A percentile compares a stretch with the other conserved stretches of the same genome.
These are phyloP conservation scores for Roridomyces roridus DNA, from an alignment of 768 basidiomycete genomes.

Conservation along the genomic window DNA sequence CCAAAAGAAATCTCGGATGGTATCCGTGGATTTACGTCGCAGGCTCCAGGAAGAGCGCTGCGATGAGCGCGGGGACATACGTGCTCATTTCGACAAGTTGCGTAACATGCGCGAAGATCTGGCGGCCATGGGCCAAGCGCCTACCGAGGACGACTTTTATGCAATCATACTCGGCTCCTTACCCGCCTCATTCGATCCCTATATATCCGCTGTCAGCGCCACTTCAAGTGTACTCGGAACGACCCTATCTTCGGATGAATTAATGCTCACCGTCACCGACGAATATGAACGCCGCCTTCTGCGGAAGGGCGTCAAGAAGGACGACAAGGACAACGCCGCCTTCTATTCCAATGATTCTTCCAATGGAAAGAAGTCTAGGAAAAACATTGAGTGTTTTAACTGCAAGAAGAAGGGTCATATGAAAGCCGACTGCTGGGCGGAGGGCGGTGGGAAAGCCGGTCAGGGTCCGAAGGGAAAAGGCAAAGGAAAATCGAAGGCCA, in stretches of 20 bases:
- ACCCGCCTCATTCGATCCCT: conserved; percentile 38
- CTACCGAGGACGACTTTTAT: conserved; percentile 36
- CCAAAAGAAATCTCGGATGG: conserved; percentile 34
- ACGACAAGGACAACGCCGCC: conserved; percentile 33
- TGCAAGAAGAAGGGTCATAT: conserved; percentile 5
- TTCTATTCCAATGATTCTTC: conserved; percentile 28
- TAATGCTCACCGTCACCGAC: conserved; percentile 30
- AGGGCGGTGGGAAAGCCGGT: conserved; percentile 7
- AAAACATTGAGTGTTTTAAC: conserved; percentile 17
- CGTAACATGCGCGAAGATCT: conserved; percentile 37
- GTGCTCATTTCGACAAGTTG: conserved; percentile 37
- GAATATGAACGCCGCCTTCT: conserved; percentile 32
- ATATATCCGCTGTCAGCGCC: conserved; percentile 35
- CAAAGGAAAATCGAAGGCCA: conserved; percentile 5
- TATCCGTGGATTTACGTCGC: conserved; percentile 33
- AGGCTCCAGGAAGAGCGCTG: conserved; percentile 33
- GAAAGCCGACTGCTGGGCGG: conserved; percentile 6
- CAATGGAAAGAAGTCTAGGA: conserved; percentile 14
- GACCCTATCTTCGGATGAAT: conserved; percentile 27
- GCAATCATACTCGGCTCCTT: conserved; percentile 42
- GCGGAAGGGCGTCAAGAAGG: conserved; percentile 25
- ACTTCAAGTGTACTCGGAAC: conserved; percentile 27
- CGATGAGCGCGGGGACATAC: conserved; percentile 36
- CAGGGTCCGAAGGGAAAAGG: conserved; percentile 6
- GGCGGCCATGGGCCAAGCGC: conserved; percentile 35